Evolutionary conservation across 1,284 basidiomycete genomes (phyloP), one percentile per base, ranked within the genome.

Genomic region (Meripilus lineatus): DNA sequence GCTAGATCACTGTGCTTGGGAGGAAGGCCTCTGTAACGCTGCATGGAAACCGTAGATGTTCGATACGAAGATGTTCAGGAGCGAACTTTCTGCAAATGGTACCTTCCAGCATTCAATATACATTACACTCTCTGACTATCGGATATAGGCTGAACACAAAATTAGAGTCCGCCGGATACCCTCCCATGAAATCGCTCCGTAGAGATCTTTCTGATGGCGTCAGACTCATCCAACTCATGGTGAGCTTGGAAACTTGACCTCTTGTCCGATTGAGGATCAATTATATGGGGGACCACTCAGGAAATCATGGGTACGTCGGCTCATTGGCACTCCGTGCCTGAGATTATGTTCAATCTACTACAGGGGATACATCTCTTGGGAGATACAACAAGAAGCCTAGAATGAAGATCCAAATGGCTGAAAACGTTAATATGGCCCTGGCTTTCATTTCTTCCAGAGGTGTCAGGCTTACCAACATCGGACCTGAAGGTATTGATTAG

Each of bases 401-500:
- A 32, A 93, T 97, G 77, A 81, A 94, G 37, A 84, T 99, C 0
- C 95, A 99, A 65, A 97, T 94, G 61, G 93, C 93, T 3, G 95
- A 99, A 74, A 99, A 99, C 63, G 94, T 96, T 40, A 94, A 93
- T 65, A 92, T 91, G 62, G 95, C 95, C 0, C 69, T 99, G 32
- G 90, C 95, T 55, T 97, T 97, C 66, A 97, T 99, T 64, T 88
- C 85, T 38, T 90, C 89, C 33, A 75, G 94, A 55, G 95, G 94
- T 5, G 92, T 99, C 43, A 94, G 95, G 58, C 72, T 99, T 50
- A 99, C 95, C 24, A 99, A 98, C 64, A 97, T 99, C 45, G 94
- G 95, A 36, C 87, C 93, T 5, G 93, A 95, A 77, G 91, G 91
- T 85, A 51, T 38, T 32, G 10, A 21, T n/a, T n/a, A n/a, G n/a